Conservation (phyloP, 192 early-diverging fungal genomes). For the Thamnidium elegans region DNA sequence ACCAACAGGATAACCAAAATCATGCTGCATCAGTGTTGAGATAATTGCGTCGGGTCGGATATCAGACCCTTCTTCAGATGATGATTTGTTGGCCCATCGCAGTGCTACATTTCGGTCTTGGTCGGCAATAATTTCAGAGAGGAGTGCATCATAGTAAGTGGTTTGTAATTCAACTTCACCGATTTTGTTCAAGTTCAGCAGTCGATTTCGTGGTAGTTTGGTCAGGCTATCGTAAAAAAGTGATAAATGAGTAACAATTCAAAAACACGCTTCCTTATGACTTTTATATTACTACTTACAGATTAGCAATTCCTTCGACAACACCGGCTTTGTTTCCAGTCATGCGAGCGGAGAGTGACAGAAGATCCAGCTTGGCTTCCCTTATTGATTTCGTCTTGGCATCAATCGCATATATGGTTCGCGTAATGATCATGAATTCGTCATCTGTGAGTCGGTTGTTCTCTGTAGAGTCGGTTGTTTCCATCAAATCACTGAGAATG, state of each 20-base stretch:
- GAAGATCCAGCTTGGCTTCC: neutral
- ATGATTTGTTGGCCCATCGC: slow-evolving; percentile 14
- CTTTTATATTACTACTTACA: neutral
- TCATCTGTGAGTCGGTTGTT: neutral
- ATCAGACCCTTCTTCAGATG: neutral
- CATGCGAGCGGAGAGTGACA: neutral
- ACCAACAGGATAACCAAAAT: neutral
- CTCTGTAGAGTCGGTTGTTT: neutral
- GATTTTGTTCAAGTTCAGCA: neutral
- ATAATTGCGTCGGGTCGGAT: neutral
- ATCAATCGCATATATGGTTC: neutral
- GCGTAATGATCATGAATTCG: neutral
- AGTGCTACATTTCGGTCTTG: neutral
- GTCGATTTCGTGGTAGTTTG: neutral
- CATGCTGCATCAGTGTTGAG: neutral
- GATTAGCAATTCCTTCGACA: neutral
- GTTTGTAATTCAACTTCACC: slow-evolving; percentile 13
- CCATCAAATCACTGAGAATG: neutral
- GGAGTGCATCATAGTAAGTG: slow-evolving; percentile 7
- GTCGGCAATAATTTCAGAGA: neutral
- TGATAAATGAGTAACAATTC: neutral
- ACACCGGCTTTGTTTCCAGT: neutral
- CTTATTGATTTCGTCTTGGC: neutral
- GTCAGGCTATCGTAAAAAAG: neutral
- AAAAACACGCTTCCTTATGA: neutral